Conservation (phyloP, 257 asterid genomes). For the Solanum sejunctum region DNA sequence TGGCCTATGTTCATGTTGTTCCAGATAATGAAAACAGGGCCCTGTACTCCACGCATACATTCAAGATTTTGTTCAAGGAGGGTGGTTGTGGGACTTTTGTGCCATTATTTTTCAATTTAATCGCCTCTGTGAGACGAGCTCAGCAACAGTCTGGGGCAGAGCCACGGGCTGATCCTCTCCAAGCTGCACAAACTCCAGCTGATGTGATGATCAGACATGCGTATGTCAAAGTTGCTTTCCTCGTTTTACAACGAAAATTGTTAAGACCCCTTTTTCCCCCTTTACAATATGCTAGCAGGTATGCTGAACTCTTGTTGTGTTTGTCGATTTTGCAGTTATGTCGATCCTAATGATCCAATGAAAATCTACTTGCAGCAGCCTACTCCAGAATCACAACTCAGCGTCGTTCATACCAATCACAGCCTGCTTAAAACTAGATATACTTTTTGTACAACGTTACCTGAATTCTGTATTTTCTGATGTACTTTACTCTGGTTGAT, state of each 20-base stretch:
- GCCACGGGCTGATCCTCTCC: conserved; percentile 72
- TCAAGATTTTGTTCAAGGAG: conserved; percentile 93
- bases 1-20: conserved; percentile 47
- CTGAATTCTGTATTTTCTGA: not conserved
- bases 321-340: conserved; percentile 47
- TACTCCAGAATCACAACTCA: conserved; percentile 58
- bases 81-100: conserved; percentile 98
- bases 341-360: conserved; percentile 92
- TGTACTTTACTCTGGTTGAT: not conserved
- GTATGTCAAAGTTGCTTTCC: conserved; percentile 12
- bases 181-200: conserved; percentile 91
- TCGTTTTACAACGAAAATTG: too few species aligned
- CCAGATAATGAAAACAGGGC: conserved; percentile 78
- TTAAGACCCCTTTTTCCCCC: not conserved
- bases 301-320: not conserved
- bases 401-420: conserved; percentile 75
- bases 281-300: not conserved
- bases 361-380: conserved; percentile 96
- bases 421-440: conserved; percentile 15
- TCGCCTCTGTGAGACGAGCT: conserved; percentile 60
- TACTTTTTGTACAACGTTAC: not conserved
- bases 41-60: conserved; percentile 69
- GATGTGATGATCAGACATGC: conserved; percentile 97
- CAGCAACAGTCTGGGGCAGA: conserved; percentile 40
- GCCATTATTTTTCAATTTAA: conserved; percentile 78